These are phyloP conservation scores for Lentinula guzmanii DNA, from an alignment of 768 basidiomycete species.

Conservation along the genomic window DNA sequence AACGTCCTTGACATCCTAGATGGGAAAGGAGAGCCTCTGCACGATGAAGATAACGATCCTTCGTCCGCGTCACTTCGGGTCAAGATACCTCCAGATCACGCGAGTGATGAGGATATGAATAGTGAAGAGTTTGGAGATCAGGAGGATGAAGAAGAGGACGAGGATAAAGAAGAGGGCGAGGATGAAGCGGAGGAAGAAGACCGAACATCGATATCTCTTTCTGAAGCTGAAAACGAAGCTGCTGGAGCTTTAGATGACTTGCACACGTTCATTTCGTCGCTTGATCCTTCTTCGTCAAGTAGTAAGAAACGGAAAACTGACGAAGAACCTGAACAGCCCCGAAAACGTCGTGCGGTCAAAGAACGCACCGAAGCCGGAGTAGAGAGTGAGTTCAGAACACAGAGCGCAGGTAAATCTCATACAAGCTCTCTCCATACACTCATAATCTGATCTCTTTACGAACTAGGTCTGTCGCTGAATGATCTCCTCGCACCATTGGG, in stretches of 20 bases:
- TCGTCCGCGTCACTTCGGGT: conserved; percentile 21
- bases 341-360: conserved; percentile 57
- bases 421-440: neutral
- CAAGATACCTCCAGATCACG: neutral
- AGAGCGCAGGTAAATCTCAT: conserved; percentile 34
- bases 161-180: conserved; percentile 15
- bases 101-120: neutral
- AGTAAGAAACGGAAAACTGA: conserved; percentile 66
- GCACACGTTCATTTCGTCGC: conserved; percentile 61
- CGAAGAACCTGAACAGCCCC: conserved; percentile 23
- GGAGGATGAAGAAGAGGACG: conserved; percentile 25
- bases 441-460: conserved; percentile 1
- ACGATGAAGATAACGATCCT: conserved; percentile 29
- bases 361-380: conserved; percentile 76
- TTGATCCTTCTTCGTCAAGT: conserved; percentile 41
- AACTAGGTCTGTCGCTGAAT: conserved; percentile 54
- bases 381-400: conserved; percentile 75
- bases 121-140: conserved; percentile 27
- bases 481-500: conserved; percentile 74
- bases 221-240: conserved; percentile 46
- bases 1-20: conserved; percentile 43
- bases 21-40: conserved; percentile 31
- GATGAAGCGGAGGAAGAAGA: conserved; percentile 38
- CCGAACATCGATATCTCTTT: conserved; percentile 37
- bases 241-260: conserved; percentile 63